Evolutionary conservation across 1,139 yeast species (phyloP), one percentile per base, ranked within the genome.

Genomic region (Yamadazyma diddensiae): DNA sequence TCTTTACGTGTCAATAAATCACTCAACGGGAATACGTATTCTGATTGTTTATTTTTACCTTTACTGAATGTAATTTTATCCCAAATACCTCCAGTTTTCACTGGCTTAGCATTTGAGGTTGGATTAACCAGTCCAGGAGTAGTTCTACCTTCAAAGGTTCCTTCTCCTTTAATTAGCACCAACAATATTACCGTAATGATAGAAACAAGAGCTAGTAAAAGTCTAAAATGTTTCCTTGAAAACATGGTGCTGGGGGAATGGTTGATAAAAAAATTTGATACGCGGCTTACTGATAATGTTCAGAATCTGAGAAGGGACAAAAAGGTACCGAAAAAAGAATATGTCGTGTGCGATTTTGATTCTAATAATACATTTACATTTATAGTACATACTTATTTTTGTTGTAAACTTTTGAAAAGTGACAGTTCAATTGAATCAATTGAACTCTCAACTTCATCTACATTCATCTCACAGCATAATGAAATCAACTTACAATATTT

Each of bases 381-480:
- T 36, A 40, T 33, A 33, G 30, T 41, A 41, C 40, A 37, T 28
- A 27, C 17, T 29, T 36, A 36, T 26, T 37, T 34, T 31, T 29
- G 36, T 24, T 31, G 38, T 22, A 41, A 15, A 24, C 43, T 41
- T 15, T 34, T 43, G 42, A 44, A 35, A 14, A 45, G 56, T 13
- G 70, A 62, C 40, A 63, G 65, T 45, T 69, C 75, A 24, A 69
- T 66, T 39, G 65, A 52, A 39, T 69, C 73, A 33, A 69, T 68
- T 16, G 68, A 59, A 20, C 47, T 49, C 37, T 68, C 73, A 24
- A 67, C 71, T 26, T 68, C 73, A 24, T 52, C 52, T 33, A 63
- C 46, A 34, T 61, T 51, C 73, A 69, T 65, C 13, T 72, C 74
- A 39, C 73, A 68, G 43, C 73, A 66, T 26, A 64, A 47, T 12